A percentile compares a stretch with the other conserved stretches of the same genome.
These are phyloP conservation scores for Lachnellula hyalina DNA, from an alignment of 2,329 filamentous ascomycete genomes.

Conservation along the genomic window DNA sequence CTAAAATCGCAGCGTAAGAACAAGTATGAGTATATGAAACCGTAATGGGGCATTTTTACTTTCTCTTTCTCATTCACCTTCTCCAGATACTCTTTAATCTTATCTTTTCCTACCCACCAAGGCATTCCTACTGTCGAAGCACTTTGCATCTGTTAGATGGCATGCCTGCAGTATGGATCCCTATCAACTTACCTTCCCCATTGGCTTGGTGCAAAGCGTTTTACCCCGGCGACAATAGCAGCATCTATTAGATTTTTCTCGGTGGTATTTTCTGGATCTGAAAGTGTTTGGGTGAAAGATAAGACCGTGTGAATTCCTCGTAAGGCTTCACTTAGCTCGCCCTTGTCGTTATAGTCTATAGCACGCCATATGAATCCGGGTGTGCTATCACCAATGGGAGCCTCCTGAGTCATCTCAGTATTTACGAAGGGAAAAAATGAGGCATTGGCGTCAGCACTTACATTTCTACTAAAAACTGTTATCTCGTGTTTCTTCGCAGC, in stretches of 20 bases:
- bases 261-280: constrained; percentile 23
- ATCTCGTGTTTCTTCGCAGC: constrained; percentile 46
- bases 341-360: constrained; percentile 41
- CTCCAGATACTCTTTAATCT: constrained; percentile 44
- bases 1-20: constrained; percentile 20
- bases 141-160: constrained; percentile 22
- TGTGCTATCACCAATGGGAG: constrained; percentile 4
- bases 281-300: constrained; percentile 37
- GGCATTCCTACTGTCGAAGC: constrained; percentile 37
- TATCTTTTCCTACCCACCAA: constrained; percentile 48
- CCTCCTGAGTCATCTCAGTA: constrained; percentile 21
- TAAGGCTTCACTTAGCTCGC: constrained; percentile 35
- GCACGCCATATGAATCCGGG: constrained; percentile 36
- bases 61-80: constrained; percentile 41
- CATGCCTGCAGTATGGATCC: background rate
- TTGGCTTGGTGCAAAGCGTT: constrained; percentile 38
- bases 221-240: constrained; percentile 34
- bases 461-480: constrained; percentile 44
- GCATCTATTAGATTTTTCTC: constrained; percentile 40
- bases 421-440: background rate
- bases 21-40: background rate
- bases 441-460: constrained; percentile 15
- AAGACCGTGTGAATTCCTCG: constrained; percentile 47
- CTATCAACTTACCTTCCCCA: constrained; percentile 24
- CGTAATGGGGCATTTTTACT: constrained; percentile 7